Percentiles rank a stretch among this genome's conserved stretches.
Evolutionary conservation across 2,329 filamentous ascomycete genomes (phyloP).

Genomic region (Talaromyces sp.): DNA sequence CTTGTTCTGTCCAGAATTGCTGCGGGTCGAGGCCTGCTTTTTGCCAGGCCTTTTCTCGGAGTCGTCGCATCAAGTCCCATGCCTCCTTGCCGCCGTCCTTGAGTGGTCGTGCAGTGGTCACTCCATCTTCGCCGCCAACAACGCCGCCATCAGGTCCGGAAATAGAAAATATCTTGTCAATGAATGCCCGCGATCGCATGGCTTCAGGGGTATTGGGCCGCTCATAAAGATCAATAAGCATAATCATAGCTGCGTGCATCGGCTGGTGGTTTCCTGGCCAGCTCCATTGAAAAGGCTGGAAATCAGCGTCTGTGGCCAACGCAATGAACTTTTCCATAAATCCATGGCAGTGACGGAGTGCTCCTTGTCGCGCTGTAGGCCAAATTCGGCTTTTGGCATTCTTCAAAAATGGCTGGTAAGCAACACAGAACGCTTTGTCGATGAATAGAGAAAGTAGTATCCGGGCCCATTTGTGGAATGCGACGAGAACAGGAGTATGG

Average conservation of each 20-base stretch:
- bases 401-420: slow-evolving; percentile 45
- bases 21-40: slow-evolving; percentile 44
- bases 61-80: slow-evolving; percentile 44
- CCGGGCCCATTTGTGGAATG: slow-evolving; percentile 44
- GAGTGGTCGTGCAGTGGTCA: slow-evolving; percentile 38
- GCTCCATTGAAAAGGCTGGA: slow-evolving; percentile 46
- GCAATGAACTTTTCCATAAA: slow-evolving; percentile 47
- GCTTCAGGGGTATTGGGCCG: slow-evolving; percentile 42
- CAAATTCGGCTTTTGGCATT: slow-evolving; percentile 45
- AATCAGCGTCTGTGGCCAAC: slow-evolving; percentile 42
- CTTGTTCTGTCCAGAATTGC: slow-evolving; percentile 43
- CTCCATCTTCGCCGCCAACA: slow-evolving; percentile 41
- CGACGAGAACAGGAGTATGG: slow-evolving; percentile 37
- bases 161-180: slow-evolving; percentile 43
- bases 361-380: slow-evolving; percentile 42
- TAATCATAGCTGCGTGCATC: slow-evolving; percentile 44
- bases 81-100: slow-evolving; percentile 46
- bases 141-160: slow-evolving; percentile 42
- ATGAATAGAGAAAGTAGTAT: slow-evolving; percentile 42
- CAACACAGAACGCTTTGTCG: slow-evolving; percentile 44
- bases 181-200: slow-evolving; percentile 39
- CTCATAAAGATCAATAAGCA: slow-evolving; percentile 46
- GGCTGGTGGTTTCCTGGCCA: slow-evolving; percentile 44
- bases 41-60: slow-evolving; percentile 45
- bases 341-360: slow-evolving; percentile 42